Evolutionary conservation across 768 basidiomycete genomes (phyloP), one percentile per base, ranked within the genome.

Genomic region (Suillus lakei): DNA sequence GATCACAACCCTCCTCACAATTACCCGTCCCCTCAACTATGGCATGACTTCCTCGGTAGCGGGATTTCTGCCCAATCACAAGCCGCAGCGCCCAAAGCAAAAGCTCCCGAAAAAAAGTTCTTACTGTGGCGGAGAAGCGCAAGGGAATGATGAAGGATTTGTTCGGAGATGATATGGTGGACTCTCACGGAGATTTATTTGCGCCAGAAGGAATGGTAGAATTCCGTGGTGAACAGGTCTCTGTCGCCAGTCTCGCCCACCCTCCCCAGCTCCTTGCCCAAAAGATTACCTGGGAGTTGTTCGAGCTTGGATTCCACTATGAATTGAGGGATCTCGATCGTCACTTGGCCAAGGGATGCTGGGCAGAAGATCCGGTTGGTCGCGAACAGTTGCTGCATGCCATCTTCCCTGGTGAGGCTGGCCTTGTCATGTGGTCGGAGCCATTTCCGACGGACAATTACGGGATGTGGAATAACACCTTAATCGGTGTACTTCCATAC

Each of bases 301-400:
- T 61, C 2, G 66, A 72, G 28, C 61, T 67, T 10, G 66, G 68
- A 28, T 72, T 72, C 41, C 12, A 59, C 8, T 68, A 65, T n/a
- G n/a, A n/a, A n/a, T n/a, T n/a, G n/a, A n/a, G n/a, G n/a, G n/a
- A n/a, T n/a, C n/a, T n/a, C n/a, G 8, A 34, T 34, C 34, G 34
- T 46, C 66, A 72, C n/a, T n/a, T n/a, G n/a, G n/a, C 61, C 71
- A 3, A 26, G 64, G 16, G 64, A 68, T 16, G 39, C 56, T 50
- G 60, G 13, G 48, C 21, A 44, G 59, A 64, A 16, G 48, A 21
- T 21, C 48, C 10, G 28, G 48, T 50, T 50, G 48, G 28, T n/a
- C 48, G 48, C n/a, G n/a, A 28, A 28, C n/a, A 50, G 28, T 28
- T 50, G 48, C 28, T 50, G 28, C 12, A 50, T 28, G 21, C 48